phyloP scores from a whole-genome alignment of 1,284 basidiomycete genomes.

The Erythrobasidium hasegawianum region DNA sequence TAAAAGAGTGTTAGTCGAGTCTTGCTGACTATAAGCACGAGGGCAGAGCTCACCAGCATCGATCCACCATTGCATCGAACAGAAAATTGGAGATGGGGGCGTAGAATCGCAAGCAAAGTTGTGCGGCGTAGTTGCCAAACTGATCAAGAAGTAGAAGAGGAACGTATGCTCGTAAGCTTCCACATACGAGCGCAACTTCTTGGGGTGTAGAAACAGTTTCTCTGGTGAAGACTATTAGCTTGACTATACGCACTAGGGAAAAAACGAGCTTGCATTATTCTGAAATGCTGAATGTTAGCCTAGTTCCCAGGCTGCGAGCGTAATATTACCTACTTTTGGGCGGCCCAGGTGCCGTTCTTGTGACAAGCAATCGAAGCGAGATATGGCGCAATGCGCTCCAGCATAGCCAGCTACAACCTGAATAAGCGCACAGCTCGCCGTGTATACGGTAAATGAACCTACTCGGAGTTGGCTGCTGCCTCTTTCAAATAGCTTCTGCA shows the following conservation, averaged over 20 bases:
- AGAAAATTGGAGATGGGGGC: slow-evolving; percentile 87
- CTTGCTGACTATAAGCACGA: not conserved
- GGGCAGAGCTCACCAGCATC: slow-evolving; percentile 88
- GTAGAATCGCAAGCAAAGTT: slow-evolving; percentile 88
- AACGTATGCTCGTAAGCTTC: slow-evolving; percentile 82
- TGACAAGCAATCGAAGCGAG: slow-evolving; percentile 91
- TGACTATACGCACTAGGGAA: not conserved
- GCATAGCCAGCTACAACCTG: slow-evolving; percentile 83
- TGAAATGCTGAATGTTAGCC: not conserved
- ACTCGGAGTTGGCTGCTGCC: slow-evolving; percentile 11
- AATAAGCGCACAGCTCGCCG: too few relatives aligned
- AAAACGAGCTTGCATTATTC: slow-evolving; percentile 7
- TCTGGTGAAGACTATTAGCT: slow-evolving; percentile 57
- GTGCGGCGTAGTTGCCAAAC: slow-evolving; percentile 97
- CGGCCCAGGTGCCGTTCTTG: slow-evolving; percentile 99
- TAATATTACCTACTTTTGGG: slow-evolving; percentile 64
- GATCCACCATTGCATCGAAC: slow-evolving; percentile 96
- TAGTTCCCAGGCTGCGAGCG: too few relatives aligned
- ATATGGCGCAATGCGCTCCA: slow-evolving; percentile 89
- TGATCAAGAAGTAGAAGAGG: slow-evolving; percentile 92
- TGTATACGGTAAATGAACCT: not conserved
- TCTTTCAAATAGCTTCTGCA: slow-evolving; percentile 44
- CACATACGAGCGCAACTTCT: slow-evolving; percentile 76
- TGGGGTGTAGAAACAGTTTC: slow-evolving; percentile 88
- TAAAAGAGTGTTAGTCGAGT: not conserved